These are phyloP conservation scores for Aspergillus bertholletiae DNA, from an alignment of 495 filamentous ascomycete genomes.

Conservation along the genomic window DNA sequence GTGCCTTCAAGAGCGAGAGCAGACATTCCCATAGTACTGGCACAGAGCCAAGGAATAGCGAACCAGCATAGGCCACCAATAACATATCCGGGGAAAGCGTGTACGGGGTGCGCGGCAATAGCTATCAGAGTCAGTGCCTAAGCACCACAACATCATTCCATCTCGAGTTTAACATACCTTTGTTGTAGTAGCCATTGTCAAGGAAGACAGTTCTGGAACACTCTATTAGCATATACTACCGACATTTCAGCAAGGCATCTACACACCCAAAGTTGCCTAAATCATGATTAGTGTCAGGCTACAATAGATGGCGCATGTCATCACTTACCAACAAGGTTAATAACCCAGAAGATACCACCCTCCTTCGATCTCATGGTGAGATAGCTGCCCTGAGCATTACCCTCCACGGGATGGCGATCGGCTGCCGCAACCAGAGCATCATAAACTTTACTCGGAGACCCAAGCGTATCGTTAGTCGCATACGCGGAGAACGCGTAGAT, in stretches of 20 bases:
- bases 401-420: constrained; percentile 69
- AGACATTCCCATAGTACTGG: constrained; percentile 91
- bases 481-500: constrained; percentile 88
- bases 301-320: not conserved
- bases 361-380: constrained; percentile 86
- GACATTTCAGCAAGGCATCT: not conserved
- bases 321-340: constrained; percentile 87
- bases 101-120: constrained; percentile 84
- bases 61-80: constrained; percentile 92
- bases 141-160: not conserved
- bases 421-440: constrained; percentile 74
- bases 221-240: constrained; percentile 5
- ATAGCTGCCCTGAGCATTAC: constrained; percentile 83
- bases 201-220: constrained; percentile 65
- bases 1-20: constrained; percentile 77
- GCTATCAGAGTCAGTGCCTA: constrained; percentile 37
- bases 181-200: constrained; percentile 87
- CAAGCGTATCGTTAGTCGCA: constrained; percentile 68
- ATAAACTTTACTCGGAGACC: constrained; percentile 77
- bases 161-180: constrained; percentile 31
- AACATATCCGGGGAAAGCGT: constrained; percentile 90
- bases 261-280: constrained; percentile 32
- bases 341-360: constrained; percentile 93
- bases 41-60: constrained; percentile 89
- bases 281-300: constrained; percentile 3